Evolutionary conservation across 176 grass and related monocot species (phyloP), one percentile per base, ranked within the genome.

Genomic region (Eleusine coracana): DNA sequence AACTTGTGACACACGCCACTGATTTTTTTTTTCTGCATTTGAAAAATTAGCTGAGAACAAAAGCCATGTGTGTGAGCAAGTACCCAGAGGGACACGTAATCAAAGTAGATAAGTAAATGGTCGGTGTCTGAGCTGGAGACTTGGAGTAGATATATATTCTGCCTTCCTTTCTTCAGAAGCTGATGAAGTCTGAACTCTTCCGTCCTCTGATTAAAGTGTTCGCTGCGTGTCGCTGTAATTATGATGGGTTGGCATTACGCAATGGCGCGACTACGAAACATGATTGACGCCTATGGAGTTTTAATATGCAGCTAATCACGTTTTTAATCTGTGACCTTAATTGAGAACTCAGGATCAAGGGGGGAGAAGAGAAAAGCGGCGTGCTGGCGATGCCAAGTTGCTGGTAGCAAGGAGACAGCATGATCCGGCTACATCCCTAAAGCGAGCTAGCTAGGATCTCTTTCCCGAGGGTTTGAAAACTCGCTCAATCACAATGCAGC

Each of bases 351-450:
- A 17, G 11, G 1, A n/a, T 71, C 23, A 74, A 90, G 78, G 58
- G 80, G 59, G 60, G 71, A 41, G 31, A 34, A 34, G 31, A 34
- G 31, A 70, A 49, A 56, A 64, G 56, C 61, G 1, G 79, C 59
- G 44, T 3, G 34, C 20, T 21, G 67, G 72, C 62, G 84, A 90
- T 79, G 69, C 79, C 51, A 79, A 86, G 59, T 90, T 90, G 84
- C 74, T 79, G 80, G 69, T 29, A 38, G 75, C 74, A 79, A 79
- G 88, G 84, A 46, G 88, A 86, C 88, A 83, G 51, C 79, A 83
- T 90, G 80, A 90, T 90, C 88, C 79, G 74, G 60, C 83, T 89
- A 79, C 79, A 83, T 74, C 69, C 87, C 84, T n/a, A 87, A 90
- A 90, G 88, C 80, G 16, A 69, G 52, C 63, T 60, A 83, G 31